Evolutionary conservation across 495 filamentous ascomycete species (phyloP).

Genomic region (Chaetomium cochliodes): DNA sequence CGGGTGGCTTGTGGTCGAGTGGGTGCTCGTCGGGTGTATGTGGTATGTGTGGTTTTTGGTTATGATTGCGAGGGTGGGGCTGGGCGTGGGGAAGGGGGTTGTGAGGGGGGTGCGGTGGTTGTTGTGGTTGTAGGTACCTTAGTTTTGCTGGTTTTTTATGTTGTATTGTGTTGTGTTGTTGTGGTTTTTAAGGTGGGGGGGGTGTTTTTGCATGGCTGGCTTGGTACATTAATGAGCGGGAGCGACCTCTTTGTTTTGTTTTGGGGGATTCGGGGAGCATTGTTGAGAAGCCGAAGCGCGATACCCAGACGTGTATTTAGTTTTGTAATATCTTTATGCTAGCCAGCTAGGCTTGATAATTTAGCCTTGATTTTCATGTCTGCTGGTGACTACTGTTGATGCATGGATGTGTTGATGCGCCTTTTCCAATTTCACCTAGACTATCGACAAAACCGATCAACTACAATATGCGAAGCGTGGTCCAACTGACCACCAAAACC

Average conservation of each 20-base stretch:
- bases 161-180: conserved; percentile 55
- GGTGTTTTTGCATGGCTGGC: background rate
- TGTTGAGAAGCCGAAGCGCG: background rate
- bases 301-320: conserved; percentile 10
- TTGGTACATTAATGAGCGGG: background rate
- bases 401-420: background rate
- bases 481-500: background rate
- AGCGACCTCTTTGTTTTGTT: background rate
- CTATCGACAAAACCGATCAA: background rate
- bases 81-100: conserved; percentile 58
- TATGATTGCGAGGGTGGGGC: conserved; percentile 61
- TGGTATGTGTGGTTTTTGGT: conserved; percentile 85
- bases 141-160: background rate
- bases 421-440: too few relatives aligned
- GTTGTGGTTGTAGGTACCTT: conserved; percentile 67
- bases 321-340: conserved; percentile 5
- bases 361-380: background rate
- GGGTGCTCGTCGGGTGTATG: conserved; percentile 74
- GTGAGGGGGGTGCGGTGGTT: conserved; percentile 67
- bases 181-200: conserved; percentile 55
- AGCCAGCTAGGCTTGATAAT: background rate
- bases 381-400: too few relatives aligned
- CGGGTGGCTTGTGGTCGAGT: conserved; percentile 73
- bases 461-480: background rate
- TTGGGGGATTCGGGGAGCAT: background rate